Evolutionary conservation across 2,329 filamentous ascomycete species (phyloP).

Genomic region (Fusarium xyrophilum): DNA sequence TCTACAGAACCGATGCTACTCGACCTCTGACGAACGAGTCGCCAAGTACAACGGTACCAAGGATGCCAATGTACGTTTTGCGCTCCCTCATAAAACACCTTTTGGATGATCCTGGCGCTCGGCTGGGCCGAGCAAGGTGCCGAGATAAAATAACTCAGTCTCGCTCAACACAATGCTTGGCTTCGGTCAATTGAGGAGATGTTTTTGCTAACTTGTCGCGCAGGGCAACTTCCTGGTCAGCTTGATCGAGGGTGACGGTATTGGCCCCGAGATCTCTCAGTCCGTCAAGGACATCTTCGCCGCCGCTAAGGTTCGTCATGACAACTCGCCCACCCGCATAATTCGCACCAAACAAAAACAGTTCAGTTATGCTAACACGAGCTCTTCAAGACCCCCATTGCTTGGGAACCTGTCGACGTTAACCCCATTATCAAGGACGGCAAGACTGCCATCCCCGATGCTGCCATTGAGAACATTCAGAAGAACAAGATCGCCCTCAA

Average conservation of each 20-base stretch:
- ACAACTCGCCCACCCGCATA: slow-evolving; percentile 11
- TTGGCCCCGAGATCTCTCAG: slow-evolving; percentile 96
- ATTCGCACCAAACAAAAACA: not conserved
- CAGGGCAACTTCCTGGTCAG: slow-evolving; percentile 96
- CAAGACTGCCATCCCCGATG: slow-evolving; percentile 92
- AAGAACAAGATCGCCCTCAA: slow-evolving; percentile 98
- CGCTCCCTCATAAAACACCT: slow-evolving; percentile 22
- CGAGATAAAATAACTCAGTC: slow-evolving; percentile 54
- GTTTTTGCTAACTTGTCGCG: slow-evolving; percentile 38
- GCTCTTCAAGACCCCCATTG: slow-evolving; percentile 74
- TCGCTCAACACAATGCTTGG: slow-evolving; percentile 24
- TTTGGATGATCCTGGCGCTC: slow-evolving; percentile 28
- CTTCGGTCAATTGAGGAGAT: slow-evolving; percentile 23
- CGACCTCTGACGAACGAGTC: slow-evolving; percentile 71
- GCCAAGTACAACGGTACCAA: slow-evolving; percentile 94
- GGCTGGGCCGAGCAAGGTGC: slow-evolving; percentile 40
- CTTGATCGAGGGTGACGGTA: slow-evolving; percentile 98
- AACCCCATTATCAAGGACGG: slow-evolving; percentile 93
- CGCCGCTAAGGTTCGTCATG: slow-evolving; percentile 78
- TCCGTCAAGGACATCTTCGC: slow-evolving; percentile 99
- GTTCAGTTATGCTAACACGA: slow-evolving; percentile 36
- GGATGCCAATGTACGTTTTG: slow-evolving; percentile 77
- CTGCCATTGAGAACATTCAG: slow-evolving; percentile 90
- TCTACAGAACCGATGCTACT: slow-evolving; percentile 66
- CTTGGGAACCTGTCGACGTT: slow-evolving; percentile 97